These are phyloP conservation scores for Hansenula sp. DNA, from an alignment of 1,139 yeast species.

Conservation along the genomic window DNA sequence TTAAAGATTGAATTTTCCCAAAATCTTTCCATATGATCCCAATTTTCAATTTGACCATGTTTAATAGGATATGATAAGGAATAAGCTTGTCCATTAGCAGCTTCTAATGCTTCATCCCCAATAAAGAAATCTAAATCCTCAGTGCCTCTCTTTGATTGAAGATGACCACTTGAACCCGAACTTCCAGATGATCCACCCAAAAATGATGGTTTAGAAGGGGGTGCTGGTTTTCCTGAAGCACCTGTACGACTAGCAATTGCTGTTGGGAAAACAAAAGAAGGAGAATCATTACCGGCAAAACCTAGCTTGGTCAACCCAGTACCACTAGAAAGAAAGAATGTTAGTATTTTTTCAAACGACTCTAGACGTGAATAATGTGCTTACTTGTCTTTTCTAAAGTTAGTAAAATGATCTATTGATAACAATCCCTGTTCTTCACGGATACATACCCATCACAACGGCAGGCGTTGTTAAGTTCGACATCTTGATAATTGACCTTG, in stretches of 20 bases:
- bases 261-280: slow-evolving; percentile 95
- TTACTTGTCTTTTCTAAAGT: slow-evolving; percentile 13
- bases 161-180: slow-evolving; percentile 37
- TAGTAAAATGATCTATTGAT: no score
- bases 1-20: slow-evolving; percentile 98
- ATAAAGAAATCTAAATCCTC: slow-evolving; percentile 93
- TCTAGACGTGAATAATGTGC: background rate
- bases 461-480: slow-evolving; percentile 71
- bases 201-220: slow-evolving; percentile 19
- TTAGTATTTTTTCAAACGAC: no score
- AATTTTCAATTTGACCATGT: slow-evolving; percentile 97
- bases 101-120: slow-evolving; percentile 91
- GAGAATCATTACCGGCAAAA: slow-evolving; percentile 97
- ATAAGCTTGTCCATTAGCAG: slow-evolving; percentile 87
- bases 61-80: slow-evolving; percentile 88
- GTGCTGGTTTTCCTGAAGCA: slow-evolving; percentile 31
- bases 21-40: slow-evolving; percentile 99
- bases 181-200: slow-evolving; percentile 23
- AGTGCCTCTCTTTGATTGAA: slow-evolving; percentile 78
- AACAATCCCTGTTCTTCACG: slow-evolving; percentile 20
- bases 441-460: slow-evolving; percentile 78
- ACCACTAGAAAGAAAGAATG: slow-evolving; percentile 44
- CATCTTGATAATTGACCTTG: slow-evolving; percentile 21
- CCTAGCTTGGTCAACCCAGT: slow-evolving; percentile 97
- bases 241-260: slow-evolving; percentile 73